These are phyloP conservation scores for Allium cepa DNA, from an alignment of 106 monocot species.

Conservation along the genomic window DNA sequence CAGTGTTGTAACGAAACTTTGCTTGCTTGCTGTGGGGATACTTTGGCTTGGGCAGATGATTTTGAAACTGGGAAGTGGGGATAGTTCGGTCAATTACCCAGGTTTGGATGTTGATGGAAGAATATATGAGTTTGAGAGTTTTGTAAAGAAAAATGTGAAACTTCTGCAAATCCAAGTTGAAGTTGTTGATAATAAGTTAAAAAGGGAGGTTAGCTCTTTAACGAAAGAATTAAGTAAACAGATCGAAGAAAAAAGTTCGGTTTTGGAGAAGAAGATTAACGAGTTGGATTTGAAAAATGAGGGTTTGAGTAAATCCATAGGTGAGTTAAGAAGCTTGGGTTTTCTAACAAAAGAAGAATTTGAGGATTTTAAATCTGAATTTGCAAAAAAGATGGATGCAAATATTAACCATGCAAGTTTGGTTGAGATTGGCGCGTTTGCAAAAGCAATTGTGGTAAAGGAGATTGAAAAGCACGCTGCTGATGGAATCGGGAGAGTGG, in stretches of 20 bases:
- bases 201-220: slow-evolving; percentile 26
- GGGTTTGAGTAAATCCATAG: slow-evolving; percentile 34
- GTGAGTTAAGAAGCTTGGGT: slow-evolving; percentile 31
- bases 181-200: slow-evolving; percentile 56
- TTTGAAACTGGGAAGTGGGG: slow-evolving; percentile 38
- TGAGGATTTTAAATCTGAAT: slow-evolving; percentile 27
- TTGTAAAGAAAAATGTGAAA: slow-evolving; percentile 60
- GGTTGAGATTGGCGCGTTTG: slow-evolving; percentile 39
- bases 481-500: slow-evolving; percentile 56
- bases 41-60: slow-evolving; percentile 49
- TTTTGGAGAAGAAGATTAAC: slow-evolving; percentile 39
- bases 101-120: slow-evolving; percentile 48
- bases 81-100: slow-evolving; percentile 14
- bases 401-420: slow-evolving; percentile 19
- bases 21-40: slow-evolving; percentile 43
- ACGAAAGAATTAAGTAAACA: slow-evolving; percentile 26
- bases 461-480: slow-evolving; percentile 62
- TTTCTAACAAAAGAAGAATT: slow-evolving; percentile 52
- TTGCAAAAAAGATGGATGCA: background rate
- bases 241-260: slow-evolving; percentile 36
- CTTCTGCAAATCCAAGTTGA: slow-evolving; percentile 90
- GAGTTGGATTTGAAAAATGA: slow-evolving; percentile 36
- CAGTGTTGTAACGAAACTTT: slow-evolving; percentile 46
- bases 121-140: slow-evolving; percentile 62
- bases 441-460: slow-evolving; percentile 43